Conservation (phyloP, 805 yeast genomes). For the Sugiyamaella floridensis region DNA sequence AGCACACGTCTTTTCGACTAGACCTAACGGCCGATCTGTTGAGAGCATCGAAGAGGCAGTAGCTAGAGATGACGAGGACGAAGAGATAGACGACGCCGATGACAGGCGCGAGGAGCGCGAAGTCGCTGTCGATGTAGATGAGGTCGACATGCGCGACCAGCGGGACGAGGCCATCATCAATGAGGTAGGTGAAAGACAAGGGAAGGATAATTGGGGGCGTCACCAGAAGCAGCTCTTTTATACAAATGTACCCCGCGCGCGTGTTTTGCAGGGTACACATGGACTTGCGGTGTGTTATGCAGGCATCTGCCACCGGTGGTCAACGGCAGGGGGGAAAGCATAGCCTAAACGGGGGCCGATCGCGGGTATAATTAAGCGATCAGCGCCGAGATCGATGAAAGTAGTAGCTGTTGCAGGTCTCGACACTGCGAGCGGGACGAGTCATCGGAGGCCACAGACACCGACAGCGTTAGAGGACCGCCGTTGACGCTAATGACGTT, state of each 20-base stretch:
- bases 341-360: neutral
- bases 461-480: conserved; percentile 9
- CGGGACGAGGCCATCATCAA: neutral
- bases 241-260: neutral
- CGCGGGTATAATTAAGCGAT: neutral
- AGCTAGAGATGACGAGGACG: neutral
- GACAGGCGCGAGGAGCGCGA: neutral
- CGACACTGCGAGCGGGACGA: neutral
- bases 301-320: neutral
- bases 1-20: conserved; percentile 3
- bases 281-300: neutral
- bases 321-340: neutral
- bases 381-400: neutral
- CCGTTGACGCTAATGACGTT: conserved; percentile 11
- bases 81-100: conserved; percentile 1
- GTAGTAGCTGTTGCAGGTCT: neutral
- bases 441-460: conserved; percentile 13
- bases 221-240: neutral
- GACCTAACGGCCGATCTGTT: conserved; percentile 5
- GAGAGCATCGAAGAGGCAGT: conserved; percentile 5
- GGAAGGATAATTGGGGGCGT: too few species aligned
- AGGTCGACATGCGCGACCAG: neutral
- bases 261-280: neutral
- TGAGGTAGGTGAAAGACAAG: too few species aligned
- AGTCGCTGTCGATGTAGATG: neutral